Base-by-base conservation (phyloP, 2,329 filamentous ascomycete genomes). In the Berkeleyomyces basicola region DNA sequence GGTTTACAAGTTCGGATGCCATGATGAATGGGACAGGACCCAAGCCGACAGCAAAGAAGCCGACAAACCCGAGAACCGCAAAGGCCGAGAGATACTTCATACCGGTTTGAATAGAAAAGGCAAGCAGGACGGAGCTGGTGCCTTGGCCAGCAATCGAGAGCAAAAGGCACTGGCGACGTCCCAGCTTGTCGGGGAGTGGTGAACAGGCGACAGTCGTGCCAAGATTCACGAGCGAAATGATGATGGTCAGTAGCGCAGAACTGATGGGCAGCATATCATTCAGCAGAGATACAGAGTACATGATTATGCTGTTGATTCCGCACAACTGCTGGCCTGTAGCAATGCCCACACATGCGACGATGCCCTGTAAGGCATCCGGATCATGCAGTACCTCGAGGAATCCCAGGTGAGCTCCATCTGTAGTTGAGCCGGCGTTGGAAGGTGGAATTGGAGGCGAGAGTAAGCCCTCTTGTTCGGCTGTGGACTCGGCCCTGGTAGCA, bases 1-100 rank as follows among this genome's bases (percentile, higher is more conserved):
- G 85, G 0, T 85, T 87, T 0, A 97, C 93, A 2, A 97, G 81
- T 73, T 97, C 93, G 1, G 88, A 91, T 0, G 91, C 86, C 57
- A 99, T 79, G 67, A 97, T 95, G 72, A 97, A 99, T 0, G 93
- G 93, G 0, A 99, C 89, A 0, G 93, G 93, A 0, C 93, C 93
- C 0, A 99, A 80, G 0, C 93, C 93, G 11, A 96, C 81, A 0
- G 88, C 93, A 68, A 96, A 99, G 70, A 87, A 90, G 3, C 83
- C 86, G 1, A 97, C 93, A 69, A 97, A 99, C 36, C 86, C 75
- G 9, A 96, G 77, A 0, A 95, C 90, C 0, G 89, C 83, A 0
- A 95, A 70, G 0, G 90, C 91, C 0, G 90, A 95, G 10, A 96
- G 75, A 2, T 88, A 74, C 69, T 91, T 86, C 67, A 87, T 74